phyloP scores from a whole-genome alignment of 1,284 basidiomycete genomes.

The Neolentinus lepideus region DNA sequence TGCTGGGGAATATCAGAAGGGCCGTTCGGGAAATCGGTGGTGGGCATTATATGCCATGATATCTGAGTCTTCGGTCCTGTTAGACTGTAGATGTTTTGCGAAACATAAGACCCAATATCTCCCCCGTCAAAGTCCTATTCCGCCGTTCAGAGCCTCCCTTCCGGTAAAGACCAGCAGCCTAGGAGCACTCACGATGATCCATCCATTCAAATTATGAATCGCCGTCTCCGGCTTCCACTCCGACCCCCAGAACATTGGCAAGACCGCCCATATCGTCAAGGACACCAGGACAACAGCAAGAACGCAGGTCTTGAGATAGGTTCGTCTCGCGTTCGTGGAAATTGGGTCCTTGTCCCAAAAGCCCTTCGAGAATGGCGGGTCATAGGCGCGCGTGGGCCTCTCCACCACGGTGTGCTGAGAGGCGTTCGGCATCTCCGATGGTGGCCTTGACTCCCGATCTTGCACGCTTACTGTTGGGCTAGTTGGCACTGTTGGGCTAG shows the following conservation, averaged over 20 bases:
- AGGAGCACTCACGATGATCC: constrained; percentile 25
- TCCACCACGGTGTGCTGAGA: background rate
- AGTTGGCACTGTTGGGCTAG: background rate
- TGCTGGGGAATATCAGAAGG: constrained; percentile 9
- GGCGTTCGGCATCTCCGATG: background rate
- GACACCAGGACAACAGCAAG: constrained; percentile 16
- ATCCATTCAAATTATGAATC: constrained; percentile 29
- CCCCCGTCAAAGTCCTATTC: constrained; percentile 19
- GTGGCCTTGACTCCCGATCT: background rate
- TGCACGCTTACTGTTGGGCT: background rate
- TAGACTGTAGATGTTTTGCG: constrained; percentile 12
- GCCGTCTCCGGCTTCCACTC: constrained; percentile 20
- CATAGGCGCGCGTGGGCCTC: constrained; percentile 8
- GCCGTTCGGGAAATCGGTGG: constrained; percentile 11
- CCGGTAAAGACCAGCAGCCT: background rate
- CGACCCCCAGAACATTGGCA: constrained; percentile 34
- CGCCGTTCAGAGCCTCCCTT: background rate
- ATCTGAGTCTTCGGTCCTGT: constrained; percentile 12
- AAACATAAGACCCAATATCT: constrained; percentile 14
- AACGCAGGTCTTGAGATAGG: constrained; percentile 25
- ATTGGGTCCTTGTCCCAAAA: constrained; percentile 25
- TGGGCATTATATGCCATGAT: constrained; percentile 11
- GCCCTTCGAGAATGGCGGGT: constrained; percentile 26
- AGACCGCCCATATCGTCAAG: constrained; percentile 21
- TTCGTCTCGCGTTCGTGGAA: constrained; percentile 21